Evolutionary conservation across 139 green algal genomes (phyloP).

Genomic region (Chlorella sp.): DNA sequence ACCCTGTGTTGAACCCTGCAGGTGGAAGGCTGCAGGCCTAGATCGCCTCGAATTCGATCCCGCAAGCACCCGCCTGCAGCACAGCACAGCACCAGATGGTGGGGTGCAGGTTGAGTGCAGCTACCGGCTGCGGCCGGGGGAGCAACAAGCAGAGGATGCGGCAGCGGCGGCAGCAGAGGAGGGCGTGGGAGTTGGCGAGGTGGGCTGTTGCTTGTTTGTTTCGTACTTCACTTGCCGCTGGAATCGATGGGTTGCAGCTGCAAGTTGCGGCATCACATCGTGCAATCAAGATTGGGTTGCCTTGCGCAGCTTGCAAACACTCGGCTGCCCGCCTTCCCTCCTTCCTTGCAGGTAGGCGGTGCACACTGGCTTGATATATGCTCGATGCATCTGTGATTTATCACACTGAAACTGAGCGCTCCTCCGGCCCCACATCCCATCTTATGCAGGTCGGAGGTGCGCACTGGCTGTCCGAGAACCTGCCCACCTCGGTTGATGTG

Average conservation of each 20-base stretch:
- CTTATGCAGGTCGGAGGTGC: constrained; percentile 62
- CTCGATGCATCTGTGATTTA: no score
- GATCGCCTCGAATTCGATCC: constrained; percentile 48
- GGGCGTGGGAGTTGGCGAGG: constrained; percentile 66
- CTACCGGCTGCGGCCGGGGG: constrained; percentile 25
- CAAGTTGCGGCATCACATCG: no score
- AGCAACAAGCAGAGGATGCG: not conserved
- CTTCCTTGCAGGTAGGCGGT: no score
- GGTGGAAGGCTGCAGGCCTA: constrained; percentile 69
- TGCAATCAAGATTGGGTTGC: no score
- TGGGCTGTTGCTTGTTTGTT: not conserved
- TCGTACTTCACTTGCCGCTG: no score
- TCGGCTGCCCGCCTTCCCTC: no score
- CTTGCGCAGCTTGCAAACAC: no score
- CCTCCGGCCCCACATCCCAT: no score
- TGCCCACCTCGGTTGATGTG: constrained; percentile 5
- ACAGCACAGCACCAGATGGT: not conserved
- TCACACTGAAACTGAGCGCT: no score
- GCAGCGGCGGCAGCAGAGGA: constrained; percentile 32
- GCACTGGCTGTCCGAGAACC: constrained; percentile 68
- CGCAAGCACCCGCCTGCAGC: constrained; percentile 9
- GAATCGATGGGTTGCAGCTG: no score
- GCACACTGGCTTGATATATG: no score
- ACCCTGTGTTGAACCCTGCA: not conserved
- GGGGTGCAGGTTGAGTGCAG: not conserved